phyloP scores from a whole-genome alignment of 176 grass and related monocot species.

The Metroxylon sagu region DNA sequence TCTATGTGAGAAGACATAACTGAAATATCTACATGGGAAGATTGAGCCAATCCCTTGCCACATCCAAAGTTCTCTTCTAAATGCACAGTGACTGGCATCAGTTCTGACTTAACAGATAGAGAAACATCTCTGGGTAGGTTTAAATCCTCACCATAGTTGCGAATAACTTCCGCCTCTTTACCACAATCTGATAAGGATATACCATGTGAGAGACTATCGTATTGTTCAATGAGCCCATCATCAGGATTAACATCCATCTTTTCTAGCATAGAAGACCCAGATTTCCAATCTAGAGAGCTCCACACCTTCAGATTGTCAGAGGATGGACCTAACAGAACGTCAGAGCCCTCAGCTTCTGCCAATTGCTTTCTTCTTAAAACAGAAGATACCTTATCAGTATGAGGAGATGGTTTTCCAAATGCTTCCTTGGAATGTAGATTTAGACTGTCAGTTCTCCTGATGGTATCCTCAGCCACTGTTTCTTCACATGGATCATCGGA shows the following conservation, averaged over 20 bases:
- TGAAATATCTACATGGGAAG: conserved; percentile 1
- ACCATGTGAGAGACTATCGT: not conserved
- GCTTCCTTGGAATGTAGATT: conserved; percentile 25
- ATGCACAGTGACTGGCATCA: not conserved
- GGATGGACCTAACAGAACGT: conserved; percentile 9
- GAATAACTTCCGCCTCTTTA: conserved; percentile 6
- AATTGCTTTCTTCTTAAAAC: conserved; percentile 20
- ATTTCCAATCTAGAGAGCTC: not conserved
- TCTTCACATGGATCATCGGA: conserved; percentile 28
- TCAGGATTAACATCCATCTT: conserved; percentile 2
- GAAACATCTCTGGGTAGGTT: not conserved
- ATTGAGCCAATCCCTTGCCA: not conserved
- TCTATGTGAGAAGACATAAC: not conserved
- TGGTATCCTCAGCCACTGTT: conserved; percentile 1
- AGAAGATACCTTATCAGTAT: conserved; percentile 22
- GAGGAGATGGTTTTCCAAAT: conserved; percentile 27
- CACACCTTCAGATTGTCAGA: conserved; percentile 13
- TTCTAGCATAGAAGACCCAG: conserved; percentile 1
- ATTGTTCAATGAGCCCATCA: conserved; percentile 15
- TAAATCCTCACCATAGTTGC: not conserved
- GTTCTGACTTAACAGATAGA: not conserved
- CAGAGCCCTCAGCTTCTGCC: conserved; percentile 21
- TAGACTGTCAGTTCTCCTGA: conserved; percentile 32
- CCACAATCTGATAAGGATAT: conserved; percentile 1
- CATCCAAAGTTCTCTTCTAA: not conserved